Evolutionary conservation across 2,329 filamentous ascomycete species (phyloP).

Genomic region (Fusarium buharicum): DNA sequence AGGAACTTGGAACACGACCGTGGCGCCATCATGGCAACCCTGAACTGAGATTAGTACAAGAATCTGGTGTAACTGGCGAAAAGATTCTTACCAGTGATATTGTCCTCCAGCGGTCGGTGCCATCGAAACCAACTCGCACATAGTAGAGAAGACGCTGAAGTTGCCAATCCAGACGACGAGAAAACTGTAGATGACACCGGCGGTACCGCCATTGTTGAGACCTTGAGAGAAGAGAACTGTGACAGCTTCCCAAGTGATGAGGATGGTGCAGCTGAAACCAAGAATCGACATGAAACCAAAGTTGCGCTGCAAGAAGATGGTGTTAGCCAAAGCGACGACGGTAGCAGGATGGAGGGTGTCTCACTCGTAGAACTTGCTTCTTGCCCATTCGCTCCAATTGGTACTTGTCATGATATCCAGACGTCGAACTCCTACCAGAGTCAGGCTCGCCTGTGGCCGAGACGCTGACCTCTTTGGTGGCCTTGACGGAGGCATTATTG

Average conservation of each 20-base stretch:
- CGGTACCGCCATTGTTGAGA: constrained; percentile 62
- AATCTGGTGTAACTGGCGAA: fast-evolving
- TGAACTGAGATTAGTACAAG: neutral
- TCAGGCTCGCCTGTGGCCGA: constrained; percentile 30
- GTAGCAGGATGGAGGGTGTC: fast-evolving
- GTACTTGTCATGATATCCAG: constrained; percentile 38
- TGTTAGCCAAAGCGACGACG: neutral
- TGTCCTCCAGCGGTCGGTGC: constrained; percentile 65
- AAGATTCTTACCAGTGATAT: constrained; percentile 59
- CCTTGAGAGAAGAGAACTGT: constrained; percentile 50
- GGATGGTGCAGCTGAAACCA: constrained; percentile 63
- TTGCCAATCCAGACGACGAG: constrained; percentile 60
- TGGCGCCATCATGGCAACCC: constrained; percentile 64
- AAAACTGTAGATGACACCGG: constrained; percentile 64
- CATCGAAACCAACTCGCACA: constrained; percentile 58
- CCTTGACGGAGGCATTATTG: constrained; percentile 31
- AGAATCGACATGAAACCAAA: constrained; percentile 62
- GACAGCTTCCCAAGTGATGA: constrained; percentile 63
- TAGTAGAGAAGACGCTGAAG: constrained; percentile 54
- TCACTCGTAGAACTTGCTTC: constrained; percentile 41
- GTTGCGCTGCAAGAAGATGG: constrained; percentile 51
- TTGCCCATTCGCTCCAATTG: constrained; percentile 46
- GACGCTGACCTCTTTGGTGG: constrained; percentile 15
- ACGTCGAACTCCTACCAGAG: constrained; percentile 24
- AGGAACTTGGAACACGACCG: constrained; percentile 60